phyloP scores from a whole-genome alignment of 2,329 filamentous ascomycete species.

The Phialemoniopsis sp. region DNA sequence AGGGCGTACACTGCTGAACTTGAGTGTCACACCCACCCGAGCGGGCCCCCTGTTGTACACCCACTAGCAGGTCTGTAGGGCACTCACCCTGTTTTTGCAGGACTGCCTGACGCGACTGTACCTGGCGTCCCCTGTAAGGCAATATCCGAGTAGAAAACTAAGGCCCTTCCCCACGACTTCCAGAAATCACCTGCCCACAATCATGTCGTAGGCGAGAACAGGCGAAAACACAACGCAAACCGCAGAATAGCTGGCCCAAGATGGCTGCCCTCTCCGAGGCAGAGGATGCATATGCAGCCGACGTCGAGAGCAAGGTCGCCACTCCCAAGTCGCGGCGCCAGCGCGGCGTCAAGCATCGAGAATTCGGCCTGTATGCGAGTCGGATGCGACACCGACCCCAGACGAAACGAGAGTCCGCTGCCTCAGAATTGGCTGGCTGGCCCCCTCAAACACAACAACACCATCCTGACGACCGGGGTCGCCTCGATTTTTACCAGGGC shows the following conservation, averaged over 20 bases:
- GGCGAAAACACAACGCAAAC: no score
- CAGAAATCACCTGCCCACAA: no score
- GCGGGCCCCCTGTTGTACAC: no score
- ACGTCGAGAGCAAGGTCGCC: slow-evolving; percentile 9
- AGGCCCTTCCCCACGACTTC: no score
- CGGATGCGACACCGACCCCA: slow-evolving; percentile 18
- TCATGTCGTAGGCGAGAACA: no score
- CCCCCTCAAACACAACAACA: slow-evolving; percentile 2
- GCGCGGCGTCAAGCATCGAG: slow-evolving; percentile 14
- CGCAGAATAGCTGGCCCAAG: neutral
- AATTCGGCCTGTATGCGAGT: slow-evolving; percentile 15
- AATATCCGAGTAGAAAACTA: no score
- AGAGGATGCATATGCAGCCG: slow-evolving; percentile 16
- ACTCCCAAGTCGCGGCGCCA: slow-evolving; percentile 9
- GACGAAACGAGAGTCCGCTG: slow-evolving; percentile 20
- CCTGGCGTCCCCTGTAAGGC: no score
- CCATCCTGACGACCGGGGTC: slow-evolving; percentile 3
- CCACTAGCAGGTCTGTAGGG: no score
- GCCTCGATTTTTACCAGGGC: slow-evolving; percentile 1
- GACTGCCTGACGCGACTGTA: no score
- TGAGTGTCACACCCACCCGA: no score
- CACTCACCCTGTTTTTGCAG: no score
- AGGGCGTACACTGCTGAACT: no score
- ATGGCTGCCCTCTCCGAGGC: slow-evolving; percentile 12
- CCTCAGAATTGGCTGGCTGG: slow-evolving; percentile 10